phyloP scores from a whole-genome alignment of 2,329 filamentous ascomycete species.

The Aspergillus floridensis region DNA sequence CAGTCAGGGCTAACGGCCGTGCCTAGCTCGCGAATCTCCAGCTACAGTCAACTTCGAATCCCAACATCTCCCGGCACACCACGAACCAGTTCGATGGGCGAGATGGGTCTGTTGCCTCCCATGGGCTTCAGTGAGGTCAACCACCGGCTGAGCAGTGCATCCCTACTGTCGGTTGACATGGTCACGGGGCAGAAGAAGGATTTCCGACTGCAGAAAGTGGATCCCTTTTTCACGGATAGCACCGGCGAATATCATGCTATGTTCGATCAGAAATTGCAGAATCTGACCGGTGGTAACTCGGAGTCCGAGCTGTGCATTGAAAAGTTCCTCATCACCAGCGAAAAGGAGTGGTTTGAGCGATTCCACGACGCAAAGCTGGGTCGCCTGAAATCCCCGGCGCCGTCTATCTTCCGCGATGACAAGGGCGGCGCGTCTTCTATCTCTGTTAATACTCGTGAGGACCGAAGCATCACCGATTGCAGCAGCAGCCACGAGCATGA shows the following conservation, averaged over 20 bases:
- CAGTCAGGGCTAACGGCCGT: background rate
- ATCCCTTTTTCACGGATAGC: slow-evolving; percentile 64
- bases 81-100: background rate
- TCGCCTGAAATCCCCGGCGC: slow-evolving; percentile 40
- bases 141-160: slow-evolving; percentile 38
- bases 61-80: background rate
- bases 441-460: slow-evolving; percentile 41
- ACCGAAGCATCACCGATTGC: slow-evolving; percentile 30
- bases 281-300: slow-evolving; percentile 55
- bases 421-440: slow-evolving; percentile 22
- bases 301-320: slow-evolving; percentile 61
- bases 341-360: slow-evolving; percentile 63
- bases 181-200: slow-evolving; percentile 60
- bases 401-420: slow-evolving; percentile 29
- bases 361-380: slow-evolving; percentile 59
- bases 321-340: slow-evolving; percentile 61
- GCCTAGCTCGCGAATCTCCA: background rate
- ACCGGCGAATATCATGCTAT: slow-evolving; percentile 58
- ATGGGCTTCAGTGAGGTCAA: slow-evolving; percentile 19
- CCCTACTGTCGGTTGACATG: slow-evolving; percentile 52
- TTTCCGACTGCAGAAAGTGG: slow-evolving; percentile 62
- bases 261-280: slow-evolving; percentile 57
- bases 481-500: slow-evolving; percentile 19
- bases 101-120: background rate
- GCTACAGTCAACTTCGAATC: background rate